Conservation (phyloP, 495 filamentous ascomycete genomes). For the Neurospora sp. region DNA sequence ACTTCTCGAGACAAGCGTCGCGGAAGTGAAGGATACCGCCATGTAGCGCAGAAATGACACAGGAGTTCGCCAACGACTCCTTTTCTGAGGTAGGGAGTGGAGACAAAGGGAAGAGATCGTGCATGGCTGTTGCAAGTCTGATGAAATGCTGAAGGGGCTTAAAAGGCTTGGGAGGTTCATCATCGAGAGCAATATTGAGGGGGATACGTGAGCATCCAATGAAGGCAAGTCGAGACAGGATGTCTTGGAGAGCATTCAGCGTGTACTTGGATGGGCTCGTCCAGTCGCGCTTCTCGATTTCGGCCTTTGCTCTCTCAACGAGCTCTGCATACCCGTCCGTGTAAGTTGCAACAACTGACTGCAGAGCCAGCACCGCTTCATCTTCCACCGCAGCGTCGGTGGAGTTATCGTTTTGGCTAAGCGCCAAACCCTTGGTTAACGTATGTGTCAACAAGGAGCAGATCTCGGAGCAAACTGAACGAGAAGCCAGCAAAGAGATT, state of each 20-base stretch:
- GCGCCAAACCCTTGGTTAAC: slow-evolving; percentile 12
- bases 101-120: slow-evolving; percentile 19
- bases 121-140: slow-evolving; percentile 8
- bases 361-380: slow-evolving; percentile 29
- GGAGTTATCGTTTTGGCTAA: slow-evolving; percentile 23
- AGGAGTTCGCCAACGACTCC: slow-evolving; percentile 7
- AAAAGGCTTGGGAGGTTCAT: not conserved
- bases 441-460: slow-evolving; percentile 17
- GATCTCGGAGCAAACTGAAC: slow-evolving; percentile 23
- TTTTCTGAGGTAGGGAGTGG: not conserved
- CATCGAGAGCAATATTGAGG: slow-evolving; percentile 1
- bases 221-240: slow-evolving; percentile 22
- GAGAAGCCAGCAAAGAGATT: slow-evolving; percentile 20
- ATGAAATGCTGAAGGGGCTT: slow-evolving; percentile 21
- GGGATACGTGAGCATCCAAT: slow-evolving; percentile 27
- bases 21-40: slow-evolving; percentile 20
- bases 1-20: slow-evolving; percentile 17
- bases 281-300: slow-evolving; percentile 24
- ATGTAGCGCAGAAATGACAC: slow-evolving; percentile 20
- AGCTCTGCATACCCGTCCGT: slow-evolving; percentile 23
- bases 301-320: slow-evolving; percentile 7
- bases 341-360: slow-evolving; percentile 25
- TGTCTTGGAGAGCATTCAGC: slow-evolving; percentile 14
- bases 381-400: slow-evolving; percentile 24
- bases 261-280: slow-evolving; percentile 16